A percentile compares a stretch with the other conserved stretches of the same genome.
Evolutionary conservation across 768 basidiomycete species (phyloP).

Genomic region (Podaxis carcinomalis): DNA sequence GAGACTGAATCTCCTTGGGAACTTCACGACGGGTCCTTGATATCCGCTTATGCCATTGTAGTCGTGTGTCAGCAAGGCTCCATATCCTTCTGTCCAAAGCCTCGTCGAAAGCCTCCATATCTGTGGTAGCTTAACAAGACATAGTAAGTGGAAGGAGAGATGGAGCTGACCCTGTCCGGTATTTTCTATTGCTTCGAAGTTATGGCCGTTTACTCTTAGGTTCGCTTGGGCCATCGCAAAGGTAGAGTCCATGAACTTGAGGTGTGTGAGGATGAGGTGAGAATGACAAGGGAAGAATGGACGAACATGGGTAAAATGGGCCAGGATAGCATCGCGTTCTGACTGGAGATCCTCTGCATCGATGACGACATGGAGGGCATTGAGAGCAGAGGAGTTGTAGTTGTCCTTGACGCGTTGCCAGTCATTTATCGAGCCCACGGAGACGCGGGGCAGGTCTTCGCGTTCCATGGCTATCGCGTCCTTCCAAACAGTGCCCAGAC

Average conservation of each 20-base stretch:
- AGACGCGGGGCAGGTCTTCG: conserved; percentile 46
- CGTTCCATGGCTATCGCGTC: conserved; percentile 28
- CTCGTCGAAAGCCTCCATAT: conserved; percentile 82
- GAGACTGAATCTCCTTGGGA: conserved; percentile 48
- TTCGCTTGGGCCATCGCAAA: conserved; percentile 66
- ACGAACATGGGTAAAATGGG: conserved; percentile 48
- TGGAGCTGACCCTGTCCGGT: conserved; percentile 44
- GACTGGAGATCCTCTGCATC: conserved; percentile 30
- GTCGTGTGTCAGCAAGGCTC: conserved; percentile 69
- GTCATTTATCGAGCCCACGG: conserved; percentile 60
- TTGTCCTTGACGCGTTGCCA: conserved; percentile 61
- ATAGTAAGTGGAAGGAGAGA: not conserved
- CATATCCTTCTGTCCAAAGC: conserved; percentile 79
- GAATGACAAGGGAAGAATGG: not conserved
- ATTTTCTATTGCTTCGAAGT: conserved; percentile 59
- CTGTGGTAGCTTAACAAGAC: conserved; percentile 25
- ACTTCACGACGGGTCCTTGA: conserved; percentile 61
- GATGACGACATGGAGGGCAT: conserved; percentile 44
- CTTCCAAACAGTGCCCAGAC: not conserved
- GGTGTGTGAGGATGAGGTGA: conserved; percentile 2
- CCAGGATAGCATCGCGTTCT: conserved; percentile 44
- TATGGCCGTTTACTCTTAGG: conserved; percentile 76
- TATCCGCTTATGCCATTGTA: conserved; percentile 72
- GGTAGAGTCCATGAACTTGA: conserved; percentile 57
- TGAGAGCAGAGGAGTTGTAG: conserved; percentile 42